These are phyloP conservation scores for Pseudoscleropodium purum DNA, from an alignment of 225 moss, liverwort and hornwort species.

Conservation along the genomic window DNA sequence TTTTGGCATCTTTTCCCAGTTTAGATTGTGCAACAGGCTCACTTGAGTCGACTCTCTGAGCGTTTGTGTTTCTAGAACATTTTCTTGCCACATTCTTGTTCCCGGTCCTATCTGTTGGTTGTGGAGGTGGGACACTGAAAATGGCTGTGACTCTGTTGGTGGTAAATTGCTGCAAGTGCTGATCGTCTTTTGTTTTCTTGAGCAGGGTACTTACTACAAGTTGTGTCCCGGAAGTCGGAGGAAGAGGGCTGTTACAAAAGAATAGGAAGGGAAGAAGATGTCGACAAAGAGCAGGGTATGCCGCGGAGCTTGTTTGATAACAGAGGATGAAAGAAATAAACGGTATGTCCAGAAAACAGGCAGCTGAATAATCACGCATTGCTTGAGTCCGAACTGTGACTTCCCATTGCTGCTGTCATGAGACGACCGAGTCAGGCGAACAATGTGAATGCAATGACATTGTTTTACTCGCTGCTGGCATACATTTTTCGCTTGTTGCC, in stretches of 20 bases:
- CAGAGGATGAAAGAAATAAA: neutral
- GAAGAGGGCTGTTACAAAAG: neutral
- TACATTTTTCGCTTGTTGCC: neutral
- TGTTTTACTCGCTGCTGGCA: neutral
- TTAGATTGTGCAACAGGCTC: neutral
- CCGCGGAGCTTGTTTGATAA: slow-evolving; percentile 18
- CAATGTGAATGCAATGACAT: neutral
- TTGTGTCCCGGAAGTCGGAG: neutral
- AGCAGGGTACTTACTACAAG: neutral
- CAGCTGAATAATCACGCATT: slow-evolving; percentile 9
- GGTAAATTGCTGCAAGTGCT: neutral
- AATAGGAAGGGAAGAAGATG: neutral
- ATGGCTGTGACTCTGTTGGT: neutral
- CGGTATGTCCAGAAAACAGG: neutral
- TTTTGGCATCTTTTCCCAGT: neutral
- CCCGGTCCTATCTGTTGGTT: neutral
- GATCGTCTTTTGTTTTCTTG: neutral
- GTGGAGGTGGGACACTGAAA: neutral
- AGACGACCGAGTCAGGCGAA: neutral
- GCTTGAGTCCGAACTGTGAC: slow-evolving; percentile 6
- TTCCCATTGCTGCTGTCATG: slow-evolving; percentile 2
- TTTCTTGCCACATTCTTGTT: neutral
- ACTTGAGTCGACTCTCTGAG: neutral
- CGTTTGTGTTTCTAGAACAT: neutral
- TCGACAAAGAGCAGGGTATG: slow-evolving; percentile 24